Conservation (phyloP, 768 basidiomycete species). For the Mycena alexandri region DNA sequence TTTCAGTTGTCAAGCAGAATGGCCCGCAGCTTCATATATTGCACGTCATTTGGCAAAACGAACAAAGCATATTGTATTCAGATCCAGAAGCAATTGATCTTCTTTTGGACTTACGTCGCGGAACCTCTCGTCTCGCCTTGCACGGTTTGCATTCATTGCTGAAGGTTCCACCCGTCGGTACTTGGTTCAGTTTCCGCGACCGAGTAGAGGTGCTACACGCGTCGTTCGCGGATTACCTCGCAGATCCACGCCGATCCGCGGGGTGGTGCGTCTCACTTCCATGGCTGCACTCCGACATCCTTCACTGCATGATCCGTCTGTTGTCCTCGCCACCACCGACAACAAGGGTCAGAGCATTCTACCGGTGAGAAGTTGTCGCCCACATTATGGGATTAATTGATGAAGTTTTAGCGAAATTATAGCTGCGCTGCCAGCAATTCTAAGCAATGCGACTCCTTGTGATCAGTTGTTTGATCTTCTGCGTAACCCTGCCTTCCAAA, state of each 20-base stretch:
- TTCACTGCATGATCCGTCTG: conserved; percentile 8
- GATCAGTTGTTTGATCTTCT: conserved; percentile 6
- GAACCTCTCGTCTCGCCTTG: conserved; percentile 8
- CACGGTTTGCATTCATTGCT: conserved; percentile 10
- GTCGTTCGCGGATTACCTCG: conserved; percentile 13
- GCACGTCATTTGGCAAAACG: neutral
- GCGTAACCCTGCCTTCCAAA: conserved; percentile 6
- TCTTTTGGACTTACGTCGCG: neutral
- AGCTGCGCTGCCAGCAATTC: neutral
- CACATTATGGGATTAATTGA: no score
- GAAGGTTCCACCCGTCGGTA: neutral
- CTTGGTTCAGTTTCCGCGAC: neutral
- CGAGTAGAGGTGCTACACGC: neutral
- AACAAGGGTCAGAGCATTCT: no score
- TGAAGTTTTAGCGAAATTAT: neutral
- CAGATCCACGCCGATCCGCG: conserved; percentile 9
- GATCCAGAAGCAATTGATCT: conserved; percentile 21
- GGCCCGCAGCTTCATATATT: neutral
- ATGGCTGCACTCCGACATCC: conserved; percentile 2
- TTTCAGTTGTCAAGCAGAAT: neutral
- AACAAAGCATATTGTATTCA: neutral
- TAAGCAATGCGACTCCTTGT: conserved; percentile 13
- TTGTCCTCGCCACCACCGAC: conserved; percentile 1
- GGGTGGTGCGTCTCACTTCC: conserved; percentile 2
- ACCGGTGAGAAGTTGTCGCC: no score